Evolutionary conservation across 2,329 filamentous ascomycete genomes (phyloP).

Genomic region (Stachybotrys chartarum): DNA sequence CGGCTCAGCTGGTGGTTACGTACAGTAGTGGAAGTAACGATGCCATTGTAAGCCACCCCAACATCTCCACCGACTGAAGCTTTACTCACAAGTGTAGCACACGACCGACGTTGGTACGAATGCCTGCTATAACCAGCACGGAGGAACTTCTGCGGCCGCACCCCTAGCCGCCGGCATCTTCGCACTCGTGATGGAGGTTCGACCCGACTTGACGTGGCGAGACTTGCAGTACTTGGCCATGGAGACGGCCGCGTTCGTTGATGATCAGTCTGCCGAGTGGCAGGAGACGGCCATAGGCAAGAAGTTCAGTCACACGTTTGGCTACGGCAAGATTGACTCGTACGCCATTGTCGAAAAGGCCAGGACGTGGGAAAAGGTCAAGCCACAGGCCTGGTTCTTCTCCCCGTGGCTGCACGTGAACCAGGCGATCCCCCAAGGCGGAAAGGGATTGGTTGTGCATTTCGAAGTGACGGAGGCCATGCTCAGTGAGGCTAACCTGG

Average conservation of each 20-base stretch:
- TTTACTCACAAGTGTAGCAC: conserved; percentile 41
- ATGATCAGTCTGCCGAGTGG: conserved; percentile 66
- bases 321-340: conserved; percentile 91
- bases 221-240: conserved; percentile 90
- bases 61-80: not conserved
- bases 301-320: conserved; percentile 89
- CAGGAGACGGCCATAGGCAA: conserved; percentile 73
- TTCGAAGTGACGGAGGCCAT: conserved; percentile 79
- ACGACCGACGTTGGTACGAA: conserved; percentile 90
- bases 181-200: conserved; percentile 75
- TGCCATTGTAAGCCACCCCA: conserved; percentile 56
- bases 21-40: conserved; percentile 89
- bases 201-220: conserved; percentile 85
- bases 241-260: conserved; percentile 74
- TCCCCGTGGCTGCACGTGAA: conserved; percentile 92
- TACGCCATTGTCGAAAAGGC: conserved; percentile 79
- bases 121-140: conserved; percentile 73
- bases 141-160: conserved; percentile 91
- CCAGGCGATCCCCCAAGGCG: conserved; percentile 76
- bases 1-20: conserved; percentile 88
- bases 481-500: conserved; percentile 75
- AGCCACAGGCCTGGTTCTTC: conserved; percentile 91
- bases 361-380: conserved; percentile 79
- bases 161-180: conserved; percentile 89
- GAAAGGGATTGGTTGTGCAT: conserved; percentile 68